These are phyloP conservation scores for Syzygium syzygioides DNA, from an alignment of 441 rosid species.

Conservation along the genomic window DNA sequence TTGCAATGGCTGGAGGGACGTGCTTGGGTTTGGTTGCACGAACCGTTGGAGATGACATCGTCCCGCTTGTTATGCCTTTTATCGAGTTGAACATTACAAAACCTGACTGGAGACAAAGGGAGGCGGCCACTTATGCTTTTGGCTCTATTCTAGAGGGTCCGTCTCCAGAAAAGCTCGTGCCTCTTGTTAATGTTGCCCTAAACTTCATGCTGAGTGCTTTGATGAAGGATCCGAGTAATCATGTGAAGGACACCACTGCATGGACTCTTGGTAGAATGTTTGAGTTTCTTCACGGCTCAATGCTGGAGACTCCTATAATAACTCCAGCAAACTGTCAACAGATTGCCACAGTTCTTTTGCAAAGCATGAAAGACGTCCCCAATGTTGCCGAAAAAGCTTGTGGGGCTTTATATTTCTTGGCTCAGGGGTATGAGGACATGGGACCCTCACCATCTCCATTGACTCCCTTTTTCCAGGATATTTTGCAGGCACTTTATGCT, in stretches of 20 bases:
- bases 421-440: slow-evolving; percentile 84
- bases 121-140: slow-evolving; percentile 94
- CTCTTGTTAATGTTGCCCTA: slow-evolving; percentile 71
- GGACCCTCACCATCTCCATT: slow-evolving; percentile 55
- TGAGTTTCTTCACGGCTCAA: slow-evolving; percentile 83
- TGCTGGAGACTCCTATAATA: slow-evolving; percentile 48
- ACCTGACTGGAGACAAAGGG: slow-evolving; percentile 81
- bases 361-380: slow-evolving; percentile 78
- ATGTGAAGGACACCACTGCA: slow-evolving; percentile 94
- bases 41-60: slow-evolving; percentile 80
- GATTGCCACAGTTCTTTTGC: slow-evolving; percentile 58
- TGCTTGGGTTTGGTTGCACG: slow-evolving; percentile 91
- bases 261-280: slow-evolving; percentile 95
- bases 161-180: slow-evolving; percentile 59
- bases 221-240: slow-evolving; percentile 77
- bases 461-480: slow-evolving; percentile 68
- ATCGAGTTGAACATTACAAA: slow-evolving; percentile 69
- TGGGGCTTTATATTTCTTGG: slow-evolving; percentile 92
- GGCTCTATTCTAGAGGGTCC: slow-evolving; percentile 97
- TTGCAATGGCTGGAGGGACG: slow-evolving; percentile 98
- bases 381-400: slow-evolving; percentile 94
- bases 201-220: slow-evolving; percentile 70
- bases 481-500: slow-evolving; percentile 49
- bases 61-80: slow-evolving; percentile 92
- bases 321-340: slow-evolving; percentile 46